Evolutionary conservation across 768 basidiomycete genomes (phyloP).

Genomic region (Podaxis sp.): DNA sequence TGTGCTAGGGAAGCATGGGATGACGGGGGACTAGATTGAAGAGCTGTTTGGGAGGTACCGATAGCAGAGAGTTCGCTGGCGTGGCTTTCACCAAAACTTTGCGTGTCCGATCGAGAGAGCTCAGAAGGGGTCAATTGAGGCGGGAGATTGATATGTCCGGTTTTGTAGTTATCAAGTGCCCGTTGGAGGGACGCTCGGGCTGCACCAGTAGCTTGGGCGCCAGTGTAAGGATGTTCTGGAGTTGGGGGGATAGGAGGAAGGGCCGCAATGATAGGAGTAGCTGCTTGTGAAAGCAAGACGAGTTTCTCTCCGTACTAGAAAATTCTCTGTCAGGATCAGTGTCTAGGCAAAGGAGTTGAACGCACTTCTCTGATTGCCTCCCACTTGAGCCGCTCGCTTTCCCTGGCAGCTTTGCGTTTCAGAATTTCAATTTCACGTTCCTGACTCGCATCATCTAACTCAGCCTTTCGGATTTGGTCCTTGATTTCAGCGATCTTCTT

Average conservation of each 20-base stretch:
- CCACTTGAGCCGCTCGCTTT: conserved; percentile 80
- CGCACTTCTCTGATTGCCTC: conserved; percentile 76
- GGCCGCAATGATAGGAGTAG: conserved; percentile 56
- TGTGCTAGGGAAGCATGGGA: conserved; percentile 16
- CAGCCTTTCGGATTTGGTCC: conserved; percentile 65
- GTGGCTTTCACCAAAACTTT: conserved; percentile 85
- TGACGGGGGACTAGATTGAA: conserved; percentile 23
- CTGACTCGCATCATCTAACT: conserved; percentile 58
- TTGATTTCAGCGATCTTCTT: conserved; percentile 69
- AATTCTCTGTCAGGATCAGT: background rate
- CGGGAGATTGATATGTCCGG: conserved; percentile 59
- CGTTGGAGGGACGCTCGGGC: conserved; percentile 75
- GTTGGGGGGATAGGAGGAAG: conserved; percentile 72
- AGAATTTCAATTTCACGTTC: conserved; percentile 73
- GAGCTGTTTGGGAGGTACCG: conserved; percentile 27
- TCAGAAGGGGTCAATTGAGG: conserved; percentile 47
- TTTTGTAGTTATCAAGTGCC: conserved; percentile 76
- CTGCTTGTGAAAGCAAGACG: conserved; percentile 69
- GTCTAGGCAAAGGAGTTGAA: conserved; percentile 10
- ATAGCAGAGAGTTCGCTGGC: conserved; percentile 70
- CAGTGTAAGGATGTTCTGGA: conserved; percentile 53
- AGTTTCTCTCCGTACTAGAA: conserved; percentile 80
- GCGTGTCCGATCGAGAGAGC: conserved; percentile 69
- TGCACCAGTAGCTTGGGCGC: conserved; percentile 61
- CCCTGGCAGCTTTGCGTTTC: conserved; percentile 73